Evolutionary conservation across 2,329 filamentous ascomycete species (phyloP).

Genomic region (Aureobasidium sp.): DNA sequence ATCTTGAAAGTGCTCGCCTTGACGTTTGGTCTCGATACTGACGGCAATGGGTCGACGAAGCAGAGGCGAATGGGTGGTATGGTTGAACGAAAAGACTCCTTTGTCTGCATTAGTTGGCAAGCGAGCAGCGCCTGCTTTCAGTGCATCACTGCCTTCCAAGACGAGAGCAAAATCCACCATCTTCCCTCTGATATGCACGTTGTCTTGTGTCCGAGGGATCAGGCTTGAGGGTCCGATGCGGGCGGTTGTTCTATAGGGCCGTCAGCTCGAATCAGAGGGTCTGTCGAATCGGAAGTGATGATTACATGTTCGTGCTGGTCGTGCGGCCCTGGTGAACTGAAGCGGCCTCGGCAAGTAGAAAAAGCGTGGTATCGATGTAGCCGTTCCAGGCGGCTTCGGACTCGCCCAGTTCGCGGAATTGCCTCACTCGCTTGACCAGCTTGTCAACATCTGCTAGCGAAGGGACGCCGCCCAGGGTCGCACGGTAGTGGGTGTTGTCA

Average conservation of each 20-base stretch:
- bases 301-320: slow-evolving; percentile 6
- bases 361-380: slow-evolving; percentile 1
- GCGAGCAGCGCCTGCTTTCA: slow-evolving; percentile 3
- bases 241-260: background rate
- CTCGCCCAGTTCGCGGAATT: slow-evolving; percentile 4
- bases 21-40: slow-evolving; percentile 11
- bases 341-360: slow-evolving; percentile 5
- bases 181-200: slow-evolving; percentile 7
- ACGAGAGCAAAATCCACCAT: slow-evolving; percentile 10
- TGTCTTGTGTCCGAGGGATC: background rate
- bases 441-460: slow-evolving; percentile 4
- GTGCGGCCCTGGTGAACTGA: slow-evolving; percentile 1
- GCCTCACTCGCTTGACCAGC: background rate
- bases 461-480: slow-evolving; percentile 5
- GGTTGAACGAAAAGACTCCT: slow-evolving; percentile 9
- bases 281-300: background rate
- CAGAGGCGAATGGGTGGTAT: slow-evolving; percentile 6
- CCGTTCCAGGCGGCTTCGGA: background rate
- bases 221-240: background rate
- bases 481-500: slow-evolving; percentile 4
- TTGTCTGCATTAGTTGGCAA: slow-evolving; percentile 2
- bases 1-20: background rate
- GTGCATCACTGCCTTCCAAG: background rate
- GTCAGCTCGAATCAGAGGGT: slow-evolving; percentile 2
- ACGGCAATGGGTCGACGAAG: background rate